Percentiles rank a stretch among this genome's conserved stretches.
Conservation (phyloP, 2,329 filamentous ascomycete genomes). For the Hysterium pulicare region DNA sequence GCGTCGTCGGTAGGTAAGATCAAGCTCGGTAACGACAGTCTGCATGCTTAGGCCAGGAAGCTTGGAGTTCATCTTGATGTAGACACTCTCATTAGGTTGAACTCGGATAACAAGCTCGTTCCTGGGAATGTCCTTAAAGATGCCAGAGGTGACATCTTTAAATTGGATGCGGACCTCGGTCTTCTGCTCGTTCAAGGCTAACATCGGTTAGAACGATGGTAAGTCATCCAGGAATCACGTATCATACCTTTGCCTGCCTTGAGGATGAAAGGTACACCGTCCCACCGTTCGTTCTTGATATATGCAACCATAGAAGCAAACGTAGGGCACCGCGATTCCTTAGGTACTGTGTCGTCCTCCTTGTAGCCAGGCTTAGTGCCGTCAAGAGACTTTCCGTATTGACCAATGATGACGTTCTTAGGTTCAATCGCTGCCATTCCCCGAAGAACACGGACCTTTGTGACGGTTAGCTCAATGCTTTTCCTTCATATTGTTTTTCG, state of each 20-base stretch:
- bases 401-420: constrained; percentile 99
- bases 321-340: constrained; percentile 94
- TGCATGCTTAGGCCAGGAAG: constrained; percentile 98
- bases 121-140: constrained; percentile 99
- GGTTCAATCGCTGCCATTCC: constrained; percentile 93
- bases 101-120: constrained; percentile 99
- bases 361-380: constrained; percentile 97
- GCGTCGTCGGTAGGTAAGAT: constrained; percentile 93
- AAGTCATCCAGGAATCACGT: neutral
- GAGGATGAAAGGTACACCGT: constrained; percentile 97
- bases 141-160: constrained; percentile 98
- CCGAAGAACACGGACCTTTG: constrained; percentile 77
- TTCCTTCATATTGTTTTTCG: neutral
- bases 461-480: neutral
- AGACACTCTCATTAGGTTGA: constrained; percentile 98
- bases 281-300: constrained; percentile 99
- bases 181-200: constrained; percentile 96
- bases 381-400: constrained; percentile 95
- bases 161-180: constrained; percentile 99
- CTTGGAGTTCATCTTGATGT: constrained; percentile 99
- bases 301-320: constrained; percentile 97
- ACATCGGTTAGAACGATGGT: constrained; percentile 7
- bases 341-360: constrained; percentile 96
- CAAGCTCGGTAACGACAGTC: constrained; percentile 96
- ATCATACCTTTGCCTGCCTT: constrained; percentile 82